Evolutionary conservation across 768 basidiomycete genomes (phyloP).

Genomic region (Boletus pseudopeckii): DNA sequence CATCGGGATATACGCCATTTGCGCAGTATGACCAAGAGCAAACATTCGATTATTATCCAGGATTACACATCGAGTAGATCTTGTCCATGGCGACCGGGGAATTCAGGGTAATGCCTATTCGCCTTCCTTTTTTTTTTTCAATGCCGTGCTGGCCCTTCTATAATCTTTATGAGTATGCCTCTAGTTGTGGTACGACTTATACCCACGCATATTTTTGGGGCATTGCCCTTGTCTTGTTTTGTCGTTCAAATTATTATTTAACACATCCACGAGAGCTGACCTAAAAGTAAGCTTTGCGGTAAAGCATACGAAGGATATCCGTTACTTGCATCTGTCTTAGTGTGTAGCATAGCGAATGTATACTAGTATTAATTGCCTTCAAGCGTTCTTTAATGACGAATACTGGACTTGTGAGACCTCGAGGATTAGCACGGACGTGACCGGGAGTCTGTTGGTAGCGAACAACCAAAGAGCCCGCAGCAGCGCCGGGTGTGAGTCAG

Average conservation of each 20-base stretch:
- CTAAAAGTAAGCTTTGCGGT: slow-evolving; percentile 8
- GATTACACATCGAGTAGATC: slow-evolving; percentile 24
- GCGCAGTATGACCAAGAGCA: slow-evolving; percentile 25
- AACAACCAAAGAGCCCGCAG: no score
- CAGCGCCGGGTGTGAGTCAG: background rate
- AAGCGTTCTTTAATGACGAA: background rate
- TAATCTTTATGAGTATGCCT: slow-evolving; percentile 12
- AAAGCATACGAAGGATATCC: background rate
- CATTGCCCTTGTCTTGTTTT: background rate
- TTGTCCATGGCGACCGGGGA: background rate
- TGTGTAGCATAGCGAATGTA: slow-evolving; percentile 26
- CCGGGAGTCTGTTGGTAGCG: no score
- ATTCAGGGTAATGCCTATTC: background rate
- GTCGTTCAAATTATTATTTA: slow-evolving; percentile 2
- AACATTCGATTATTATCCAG: slow-evolving; percentile 30
- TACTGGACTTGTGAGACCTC: background rate
- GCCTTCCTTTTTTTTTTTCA: background rate
- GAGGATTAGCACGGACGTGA: background rate
- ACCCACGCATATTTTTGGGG: slow-evolving; percentile 10
- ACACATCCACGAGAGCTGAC: slow-evolving; percentile 1
- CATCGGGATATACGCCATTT: slow-evolving; percentile 31
- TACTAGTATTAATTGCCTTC: slow-evolving; percentile 9
- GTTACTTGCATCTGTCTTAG: slow-evolving; percentile 12
- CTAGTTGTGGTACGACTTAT: slow-evolving; percentile 12
- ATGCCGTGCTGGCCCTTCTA: background rate